phyloP scores from a whole-genome alignment of 78 protist genomes.

The Dictyostelium capitatum region DNA sequence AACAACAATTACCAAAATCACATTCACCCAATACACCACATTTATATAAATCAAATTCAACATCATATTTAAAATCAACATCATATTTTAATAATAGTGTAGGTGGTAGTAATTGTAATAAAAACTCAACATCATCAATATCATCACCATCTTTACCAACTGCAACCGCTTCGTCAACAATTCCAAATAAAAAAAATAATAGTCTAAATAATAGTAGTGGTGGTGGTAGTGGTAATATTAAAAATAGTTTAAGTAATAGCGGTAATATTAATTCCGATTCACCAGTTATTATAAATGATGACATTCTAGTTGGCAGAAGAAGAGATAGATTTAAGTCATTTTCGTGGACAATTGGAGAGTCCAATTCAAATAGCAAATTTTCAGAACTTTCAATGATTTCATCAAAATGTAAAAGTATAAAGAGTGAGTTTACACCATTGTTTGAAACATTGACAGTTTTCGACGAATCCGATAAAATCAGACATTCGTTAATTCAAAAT shows the following conservation, averaged over 20 bases:
- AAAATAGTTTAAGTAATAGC: conserved; percentile 9
- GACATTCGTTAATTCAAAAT: background rate
- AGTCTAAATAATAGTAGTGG: background rate
- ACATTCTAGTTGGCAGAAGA: background rate
- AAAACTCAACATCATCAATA: background rate
- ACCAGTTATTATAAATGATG: background rate
- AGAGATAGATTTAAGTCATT: conserved; percentile 68
- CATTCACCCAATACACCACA: conserved; percentile 15
- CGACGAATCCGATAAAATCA: conserved; percentile 18
- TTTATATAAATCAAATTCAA: conserved; percentile 18
- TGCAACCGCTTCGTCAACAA: too few species aligned
- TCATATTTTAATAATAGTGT: background rate
- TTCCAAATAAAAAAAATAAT: background rate
- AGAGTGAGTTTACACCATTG: conserved; percentile 60
- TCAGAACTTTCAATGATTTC: conserved; percentile 64
- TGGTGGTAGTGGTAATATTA: background rate
- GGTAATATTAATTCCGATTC: background rate
- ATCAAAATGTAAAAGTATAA: conserved; percentile 46
- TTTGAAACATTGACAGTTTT: conserved; percentile 28
- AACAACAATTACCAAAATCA: background rate
- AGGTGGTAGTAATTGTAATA: background rate
- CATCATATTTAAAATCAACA: conserved; percentile 16
- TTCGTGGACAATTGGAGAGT: conserved; percentile 73
- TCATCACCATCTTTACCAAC: background rate
- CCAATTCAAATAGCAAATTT: conserved; percentile 31